phyloP scores from a whole-genome alignment of 2,329 filamentous ascomycete genomes.

The Colletotrichum gloeosporioides region DNA sequence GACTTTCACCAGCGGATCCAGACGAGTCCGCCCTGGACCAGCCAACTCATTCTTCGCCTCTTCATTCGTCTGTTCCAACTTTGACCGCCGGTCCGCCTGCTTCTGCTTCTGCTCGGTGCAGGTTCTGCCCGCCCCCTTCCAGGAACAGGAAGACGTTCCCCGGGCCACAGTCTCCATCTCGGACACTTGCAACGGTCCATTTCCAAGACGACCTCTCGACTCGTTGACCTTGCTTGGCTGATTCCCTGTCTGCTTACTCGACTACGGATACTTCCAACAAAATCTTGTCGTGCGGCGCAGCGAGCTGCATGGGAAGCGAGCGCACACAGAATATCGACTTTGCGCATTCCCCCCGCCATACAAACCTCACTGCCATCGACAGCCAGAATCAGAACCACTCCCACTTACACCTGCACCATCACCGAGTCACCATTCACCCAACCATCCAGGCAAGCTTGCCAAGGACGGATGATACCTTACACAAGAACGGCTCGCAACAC shows the following conservation, averaged over 20 bases:
- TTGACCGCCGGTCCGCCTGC: conserved; percentile 10
- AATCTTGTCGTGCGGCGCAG: not conserved
- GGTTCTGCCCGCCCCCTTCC: not conserved
- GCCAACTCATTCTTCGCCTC: not conserved
- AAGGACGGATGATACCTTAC: not conserved
- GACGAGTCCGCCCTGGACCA: not conserved
- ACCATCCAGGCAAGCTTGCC: not conserved
- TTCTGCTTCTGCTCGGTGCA: not conserved
- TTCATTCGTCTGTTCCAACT: not conserved
- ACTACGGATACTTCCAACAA: not conserved
- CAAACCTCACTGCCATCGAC: not conserved
- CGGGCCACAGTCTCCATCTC: not conserved
- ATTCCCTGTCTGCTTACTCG: not conserved
- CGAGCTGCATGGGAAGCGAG: conserved; percentile 7
- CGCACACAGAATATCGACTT: not conserved
- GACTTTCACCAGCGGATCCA: not conserved
- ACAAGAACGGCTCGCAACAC: not conserved
- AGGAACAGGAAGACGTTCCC: not conserved
- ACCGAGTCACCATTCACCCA: not conserved
- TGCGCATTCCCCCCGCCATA: not conserved
- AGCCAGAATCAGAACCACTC: not conserved
- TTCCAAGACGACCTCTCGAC: not conserved
- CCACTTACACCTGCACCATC: not conserved
- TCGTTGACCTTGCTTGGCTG: not conserved
- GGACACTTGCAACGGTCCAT: not conserved